Evolutionary conservation across 192 early-diverging fungal species (phyloP), one percentile per base, ranked within the genome.

Genomic region (Rhizoclosmatium globosum): DNA sequence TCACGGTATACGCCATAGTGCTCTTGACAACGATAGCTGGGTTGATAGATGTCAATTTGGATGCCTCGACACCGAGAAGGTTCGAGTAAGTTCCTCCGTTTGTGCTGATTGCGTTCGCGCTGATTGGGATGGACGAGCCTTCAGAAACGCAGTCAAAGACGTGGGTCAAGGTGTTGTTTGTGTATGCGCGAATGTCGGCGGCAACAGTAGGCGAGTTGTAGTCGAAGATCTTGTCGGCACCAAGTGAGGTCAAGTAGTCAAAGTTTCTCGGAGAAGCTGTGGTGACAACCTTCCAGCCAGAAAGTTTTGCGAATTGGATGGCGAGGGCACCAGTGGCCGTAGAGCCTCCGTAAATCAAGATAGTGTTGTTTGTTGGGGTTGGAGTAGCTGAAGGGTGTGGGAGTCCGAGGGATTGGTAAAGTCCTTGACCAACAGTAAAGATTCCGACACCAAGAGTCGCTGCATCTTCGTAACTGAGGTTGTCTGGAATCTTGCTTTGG

Each of bases 261-360:
- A 65, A 64, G 58, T 68, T 79, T 11, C 57, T 4, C 9, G 79
- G 69, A 3, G 81, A 82, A 2, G 70, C 43, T 21, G 79, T 81
- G 43, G 81, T 56, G 23, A 82, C 31, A 31, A 31, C 31, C 31
- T 31, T 31, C 31, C 31, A 31, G 3, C 69, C 69, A 39, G 68
- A 62, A 2, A 78, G 41, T 56, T 80, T 82, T 2, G 71, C 81
- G 19, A 81, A 71, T 74, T 86, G 85, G n/a, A 86, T 77, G 42
- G 85, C 85, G 71, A 83, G 74, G n/a, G 74, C 45, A 6, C 85
- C 85, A 17, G 78, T 81, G 19, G 80, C 67, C 4, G 76, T 67
- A 11, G 74, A 64, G 11, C 76, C 79, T 38, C 82, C 82, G 75
- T 80, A 86, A 48, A 86, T 68, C n/a, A 86, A 61, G 21, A 38